Percentiles rank a stretch among this genome's conserved stretches.
Evolutionary conservation across 768 basidiomycete species (phyloP).

Genomic region (Boletus eberwhitei): DNA sequence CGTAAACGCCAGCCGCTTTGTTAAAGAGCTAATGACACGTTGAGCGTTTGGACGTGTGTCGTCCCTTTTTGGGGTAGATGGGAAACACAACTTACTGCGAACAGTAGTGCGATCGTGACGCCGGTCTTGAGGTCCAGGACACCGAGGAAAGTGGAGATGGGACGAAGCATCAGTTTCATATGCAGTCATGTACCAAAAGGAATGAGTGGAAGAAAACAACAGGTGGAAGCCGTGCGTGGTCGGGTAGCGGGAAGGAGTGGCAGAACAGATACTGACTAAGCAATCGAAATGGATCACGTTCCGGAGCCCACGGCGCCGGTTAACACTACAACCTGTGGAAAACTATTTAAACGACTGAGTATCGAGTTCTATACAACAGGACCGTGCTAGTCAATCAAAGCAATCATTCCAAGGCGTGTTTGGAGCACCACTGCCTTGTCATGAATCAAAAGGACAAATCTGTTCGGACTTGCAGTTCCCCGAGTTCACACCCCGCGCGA

Average conservation of each 20-base stretch:
- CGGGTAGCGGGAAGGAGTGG: not conserved
- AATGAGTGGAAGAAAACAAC: constrained; percentile 3
- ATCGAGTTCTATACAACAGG: not conserved
- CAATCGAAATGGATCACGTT: not conserved
- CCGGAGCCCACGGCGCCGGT: too few relatives aligned
- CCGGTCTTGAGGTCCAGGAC: constrained; percentile 93
- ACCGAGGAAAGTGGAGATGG: constrained; percentile 78
- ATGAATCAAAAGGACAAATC: not conserved
- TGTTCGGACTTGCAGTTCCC: not conserved
- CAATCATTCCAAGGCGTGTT: not conserved
- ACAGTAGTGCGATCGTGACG: constrained; percentile 81
- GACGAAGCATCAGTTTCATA: constrained; percentile 81
- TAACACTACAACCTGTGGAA: too few relatives aligned
- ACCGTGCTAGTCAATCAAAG: not conserved
- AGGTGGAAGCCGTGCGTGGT: not conserved
- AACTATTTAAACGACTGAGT: not conserved
- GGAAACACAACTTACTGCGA: constrained; percentile 60
- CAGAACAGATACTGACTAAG: constrained; percentile 18
- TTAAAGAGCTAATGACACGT: constrained; percentile 65
- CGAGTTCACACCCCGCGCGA: not conserved
- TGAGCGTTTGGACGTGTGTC: constrained; percentile 6
- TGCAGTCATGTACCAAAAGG: constrained; percentile 31
- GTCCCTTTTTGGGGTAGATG: not conserved
- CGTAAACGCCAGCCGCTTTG: constrained; percentile 97
- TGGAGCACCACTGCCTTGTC: not conserved